phyloP scores from a whole-genome alignment of 2,329 filamentous ascomycete species.

The Beauveria varroae region DNA sequence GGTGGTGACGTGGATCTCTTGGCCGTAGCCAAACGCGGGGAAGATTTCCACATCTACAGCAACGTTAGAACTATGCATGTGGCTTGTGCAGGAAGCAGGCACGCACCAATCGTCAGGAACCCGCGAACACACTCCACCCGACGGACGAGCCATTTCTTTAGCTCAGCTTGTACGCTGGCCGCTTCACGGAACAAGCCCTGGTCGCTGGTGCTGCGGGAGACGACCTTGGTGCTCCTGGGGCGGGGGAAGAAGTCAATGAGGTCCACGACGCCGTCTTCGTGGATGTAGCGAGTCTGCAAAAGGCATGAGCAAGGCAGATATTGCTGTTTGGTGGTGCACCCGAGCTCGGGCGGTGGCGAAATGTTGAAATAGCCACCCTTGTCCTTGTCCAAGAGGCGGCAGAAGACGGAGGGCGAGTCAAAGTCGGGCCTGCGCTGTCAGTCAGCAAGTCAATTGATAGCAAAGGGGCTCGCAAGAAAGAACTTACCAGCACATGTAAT shows the following conservation, averaged over 20 bases:
- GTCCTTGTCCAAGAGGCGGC: conserved; percentile 63
- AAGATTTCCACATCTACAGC: conserved; percentile 58
- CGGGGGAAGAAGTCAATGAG: conserved; percentile 70
- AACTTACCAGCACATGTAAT: conserved; percentile 68
- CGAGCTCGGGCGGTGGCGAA: conserved; percentile 40
- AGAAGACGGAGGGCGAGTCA: conserved; percentile 70
- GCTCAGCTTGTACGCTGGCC: conserved; percentile 47
- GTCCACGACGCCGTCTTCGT: conserved; percentile 67
- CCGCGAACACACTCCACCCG: conserved; percentile 68
- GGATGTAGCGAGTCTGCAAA: conserved; percentile 68
- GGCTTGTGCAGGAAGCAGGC: not conserved
- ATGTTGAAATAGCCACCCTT: conserved; percentile 70
- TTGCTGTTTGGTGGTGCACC: conserved; percentile 66
- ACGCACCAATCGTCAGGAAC: conserved; percentile 48
- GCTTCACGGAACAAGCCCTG: conserved; percentile 48
- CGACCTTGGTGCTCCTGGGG: conserved; percentile 50
- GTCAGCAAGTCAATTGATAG: not conserved
- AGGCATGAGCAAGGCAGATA: conserved; percentile 71
- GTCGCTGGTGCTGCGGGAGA: conserved; percentile 35
- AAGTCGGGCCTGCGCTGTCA: conserved; percentile 59
- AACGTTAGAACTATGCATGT: conserved; percentile 5
- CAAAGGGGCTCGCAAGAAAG: not conserved
- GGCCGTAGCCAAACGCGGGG: conserved; percentile 65
- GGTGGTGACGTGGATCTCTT: conserved; percentile 52
- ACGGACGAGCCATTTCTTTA: conserved; percentile 65